Evolutionary conservation across 2,329 filamentous ascomycete species (phyloP).

Genomic region (Boeremia lycopersici): DNA sequence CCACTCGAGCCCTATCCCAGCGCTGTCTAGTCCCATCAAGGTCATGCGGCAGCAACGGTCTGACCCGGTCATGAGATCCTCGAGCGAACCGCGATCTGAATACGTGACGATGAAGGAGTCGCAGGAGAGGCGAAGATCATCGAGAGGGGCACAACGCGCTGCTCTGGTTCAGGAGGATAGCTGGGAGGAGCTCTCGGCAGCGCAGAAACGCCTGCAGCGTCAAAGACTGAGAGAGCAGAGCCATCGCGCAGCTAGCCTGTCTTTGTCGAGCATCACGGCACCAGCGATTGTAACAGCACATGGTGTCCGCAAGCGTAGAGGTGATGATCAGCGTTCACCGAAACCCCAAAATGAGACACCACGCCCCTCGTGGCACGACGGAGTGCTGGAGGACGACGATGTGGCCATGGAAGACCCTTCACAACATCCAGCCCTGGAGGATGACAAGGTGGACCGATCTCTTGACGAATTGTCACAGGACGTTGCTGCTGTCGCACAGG

Average conservation of each 20-base stretch:
- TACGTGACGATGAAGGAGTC: constrained; percentile 54
- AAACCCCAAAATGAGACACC: background rate
- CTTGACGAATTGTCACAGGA: constrained; percentile 43
- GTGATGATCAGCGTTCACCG: background rate
- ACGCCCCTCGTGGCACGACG: constrained; percentile 22
- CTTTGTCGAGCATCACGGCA: constrained; percentile 37
- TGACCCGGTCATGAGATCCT: constrained; percentile 35
- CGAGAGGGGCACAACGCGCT: constrained; percentile 19
- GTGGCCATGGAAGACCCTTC: constrained; percentile 30
- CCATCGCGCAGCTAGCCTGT: constrained; percentile 30
- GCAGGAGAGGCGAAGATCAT: constrained; percentile 47
- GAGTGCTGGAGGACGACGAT: constrained; percentile 29
- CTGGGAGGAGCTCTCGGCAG: constrained; percentile 34
- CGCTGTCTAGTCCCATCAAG: constrained; percentile 50
- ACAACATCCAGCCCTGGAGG: constrained; percentile 19
- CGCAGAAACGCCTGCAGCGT: constrained; percentile 25
- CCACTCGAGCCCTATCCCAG: constrained; percentile 46
- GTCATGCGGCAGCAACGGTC: constrained; percentile 23
- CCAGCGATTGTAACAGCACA: constrained; percentile 12
- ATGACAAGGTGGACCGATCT: constrained; percentile 28
- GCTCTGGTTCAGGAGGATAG: constrained; percentile 33
- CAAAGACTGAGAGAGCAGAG: constrained; percentile 29
- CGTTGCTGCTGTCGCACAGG: constrained; percentile 21
- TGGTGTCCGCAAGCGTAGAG: background rate
- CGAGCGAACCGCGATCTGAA: constrained; percentile 51